A percentile compares a stretch with the other conserved stretches of the same genome.
Evolutionary conservation across 2,329 filamentous ascomycete species (phyloP).

Genomic region (Lachnellula arida): DNA sequence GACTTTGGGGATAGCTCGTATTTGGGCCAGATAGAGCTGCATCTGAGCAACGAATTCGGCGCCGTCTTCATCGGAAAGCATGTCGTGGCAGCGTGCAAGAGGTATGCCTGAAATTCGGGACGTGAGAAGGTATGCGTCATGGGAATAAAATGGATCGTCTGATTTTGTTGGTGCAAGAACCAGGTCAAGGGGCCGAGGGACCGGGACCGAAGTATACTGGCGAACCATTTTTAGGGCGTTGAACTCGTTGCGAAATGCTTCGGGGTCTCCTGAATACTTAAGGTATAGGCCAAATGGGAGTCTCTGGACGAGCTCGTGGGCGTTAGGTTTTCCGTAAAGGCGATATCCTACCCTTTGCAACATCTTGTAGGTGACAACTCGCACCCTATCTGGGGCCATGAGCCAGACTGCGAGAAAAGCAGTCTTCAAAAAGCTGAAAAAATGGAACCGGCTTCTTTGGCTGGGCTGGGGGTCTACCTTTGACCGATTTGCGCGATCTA

Average conservation of each 20-base stretch:
- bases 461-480: background rate
- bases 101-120: conserved; percentile 1
- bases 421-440: background rate
- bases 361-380: background rate
- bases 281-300: conserved; percentile 1
- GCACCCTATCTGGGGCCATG: background rate
- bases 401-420: background rate
- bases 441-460: background rate
- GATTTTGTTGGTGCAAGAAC: background rate
- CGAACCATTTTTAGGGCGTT: background rate
- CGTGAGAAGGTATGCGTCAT: conserved; percentile 1
- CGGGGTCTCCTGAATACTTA: conserved; percentile 1
- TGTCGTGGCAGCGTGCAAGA: background rate
- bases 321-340: background rate
- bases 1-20: background rate
- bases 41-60: background rate
- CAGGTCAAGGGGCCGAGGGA: background rate
- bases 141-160: background rate
- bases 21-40: background rate
- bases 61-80: background rate
- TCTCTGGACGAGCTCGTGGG: background rate
- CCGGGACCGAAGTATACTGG: background rate
- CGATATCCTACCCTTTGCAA: background rate
- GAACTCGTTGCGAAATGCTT: background rate
- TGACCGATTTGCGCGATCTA: background rate